Percentiles rank a stretch among this genome's conserved stretches.
Conservation (phyloP, 768 basidiomycete genomes). For the Mrakia frigida region DNA sequence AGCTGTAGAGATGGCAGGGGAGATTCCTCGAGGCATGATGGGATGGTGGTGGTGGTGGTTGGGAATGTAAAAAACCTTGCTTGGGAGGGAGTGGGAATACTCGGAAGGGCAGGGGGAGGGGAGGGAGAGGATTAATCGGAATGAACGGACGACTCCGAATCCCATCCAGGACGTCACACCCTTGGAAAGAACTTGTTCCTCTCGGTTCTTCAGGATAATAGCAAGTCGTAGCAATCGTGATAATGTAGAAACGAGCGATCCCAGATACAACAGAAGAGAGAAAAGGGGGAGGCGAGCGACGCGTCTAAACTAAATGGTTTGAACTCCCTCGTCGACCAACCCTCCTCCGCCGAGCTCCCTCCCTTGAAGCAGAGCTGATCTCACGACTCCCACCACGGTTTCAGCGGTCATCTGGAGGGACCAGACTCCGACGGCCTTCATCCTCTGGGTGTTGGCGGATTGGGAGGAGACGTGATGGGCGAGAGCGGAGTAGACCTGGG, state of each 20-base stretch:
- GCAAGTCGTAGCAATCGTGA: too few relatives aligned
- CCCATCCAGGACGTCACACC: too few relatives aligned
- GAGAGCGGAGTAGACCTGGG: slow-evolving; percentile 66
- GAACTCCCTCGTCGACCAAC: not conserved
- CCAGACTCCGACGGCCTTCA: slow-evolving; percentile 89
- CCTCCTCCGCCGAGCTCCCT: slow-evolving; percentile 4
- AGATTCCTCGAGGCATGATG: slow-evolving; percentile 2
- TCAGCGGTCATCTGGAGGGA: slow-evolving; percentile 88
- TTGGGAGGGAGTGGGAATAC: not conserved
- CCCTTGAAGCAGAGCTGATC: slow-evolving; percentile 47
- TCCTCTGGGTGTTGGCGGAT: slow-evolving; percentile 69
- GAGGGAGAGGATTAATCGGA: not conserved
- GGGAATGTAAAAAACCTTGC: not conserved
- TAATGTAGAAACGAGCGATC: too few relatives aligned
- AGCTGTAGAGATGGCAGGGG: not conserved
- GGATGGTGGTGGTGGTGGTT: not conserved
- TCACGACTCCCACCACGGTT: slow-evolving; percentile 71
- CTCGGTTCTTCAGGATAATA: too few relatives aligned
- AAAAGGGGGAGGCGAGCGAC: too few relatives aligned
- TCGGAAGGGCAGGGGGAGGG: not conserved
- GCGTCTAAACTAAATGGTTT: not conserved
- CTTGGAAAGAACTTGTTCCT: too few relatives aligned
- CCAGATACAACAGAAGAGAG: too few relatives aligned
- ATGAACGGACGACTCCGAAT: too few relatives aligned
- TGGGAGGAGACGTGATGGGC: slow-evolving; percentile 86